Evolutionary conservation across 108 stramenopile genomes (phyloP).

Genomic region (Cyclotella sp.): DNA sequence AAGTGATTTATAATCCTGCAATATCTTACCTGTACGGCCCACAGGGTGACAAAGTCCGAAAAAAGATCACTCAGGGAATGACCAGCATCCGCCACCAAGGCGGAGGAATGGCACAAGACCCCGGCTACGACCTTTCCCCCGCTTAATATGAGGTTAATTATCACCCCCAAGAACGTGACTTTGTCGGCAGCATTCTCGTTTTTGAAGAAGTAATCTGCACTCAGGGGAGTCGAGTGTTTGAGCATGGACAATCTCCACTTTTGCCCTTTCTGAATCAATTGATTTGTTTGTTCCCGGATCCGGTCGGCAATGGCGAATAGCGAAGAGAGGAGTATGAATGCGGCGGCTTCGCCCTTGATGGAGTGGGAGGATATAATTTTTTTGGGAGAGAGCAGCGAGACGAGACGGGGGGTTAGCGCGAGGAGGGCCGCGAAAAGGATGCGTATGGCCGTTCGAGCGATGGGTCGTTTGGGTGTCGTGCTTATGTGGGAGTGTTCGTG

Average conservation of each 20-base stretch:
- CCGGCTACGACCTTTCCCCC: slow-evolving; percentile 86
- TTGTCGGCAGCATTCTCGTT: slow-evolving; percentile 81
- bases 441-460: slow-evolving; percentile 48
- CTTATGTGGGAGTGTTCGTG: slow-evolving; percentile 23
- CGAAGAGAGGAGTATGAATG: slow-evolving; percentile 43
- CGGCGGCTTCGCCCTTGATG: slow-evolving; percentile 42
- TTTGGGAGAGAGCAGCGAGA: slow-evolving; percentile 55
- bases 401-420: slow-evolving; percentile 19
- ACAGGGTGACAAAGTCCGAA: slow-evolving; percentile 93
- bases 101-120: slow-evolving; percentile 80
- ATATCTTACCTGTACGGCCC: slow-evolving; percentile 75
- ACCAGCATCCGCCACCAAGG: slow-evolving; percentile 95
- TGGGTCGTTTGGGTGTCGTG: slow-evolving; percentile 3
- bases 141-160: slow-evolving; percentile 80
- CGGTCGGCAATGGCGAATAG: slow-evolving; percentile 42
- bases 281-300: slow-evolving; percentile 49
- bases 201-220: slow-evolving; percentile 55
- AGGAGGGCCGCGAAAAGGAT: slow-evolving; percentile 55
- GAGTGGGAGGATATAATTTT: slow-evolving; percentile 3
- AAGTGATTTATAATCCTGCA: too few relatives aligned
- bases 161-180: slow-evolving; percentile 86
- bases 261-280: slow-evolving; percentile 42
- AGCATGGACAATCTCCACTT: slow-evolving; percentile 54
- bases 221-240: slow-evolving; percentile 50
- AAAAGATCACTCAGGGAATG: slow-evolving; percentile 93